Evolutionary conservation across 1,284 basidiomycete species (phyloP).

Genomic region (Coniferiporia sulphurascens): DNA sequence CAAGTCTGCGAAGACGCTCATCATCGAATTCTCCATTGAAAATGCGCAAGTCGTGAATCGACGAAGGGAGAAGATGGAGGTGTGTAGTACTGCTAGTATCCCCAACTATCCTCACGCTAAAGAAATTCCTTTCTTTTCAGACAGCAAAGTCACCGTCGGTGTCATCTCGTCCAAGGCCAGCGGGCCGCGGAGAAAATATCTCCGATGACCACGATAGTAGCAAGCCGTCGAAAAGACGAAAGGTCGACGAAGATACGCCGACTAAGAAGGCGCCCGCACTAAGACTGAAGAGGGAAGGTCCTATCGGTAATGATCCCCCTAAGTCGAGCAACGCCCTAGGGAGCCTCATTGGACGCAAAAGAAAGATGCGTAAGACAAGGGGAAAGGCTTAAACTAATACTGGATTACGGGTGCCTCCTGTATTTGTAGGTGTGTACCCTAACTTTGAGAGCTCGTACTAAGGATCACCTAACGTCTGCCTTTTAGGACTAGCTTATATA

Average conservation of each 20-base stretch:
- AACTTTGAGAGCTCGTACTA: neutral
- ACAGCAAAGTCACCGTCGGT: neutral
- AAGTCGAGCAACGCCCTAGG: slow-evolving; percentile 17
- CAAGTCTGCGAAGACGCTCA: slow-evolving; percentile 57
- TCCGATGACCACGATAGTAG: slow-evolving; percentile 13
- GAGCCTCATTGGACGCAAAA: slow-evolving; percentile 24
- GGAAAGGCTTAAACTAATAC: slow-evolving; percentile 3
- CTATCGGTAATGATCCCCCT: neutral
- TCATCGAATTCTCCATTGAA: slow-evolving; percentile 92
- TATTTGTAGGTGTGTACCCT: neutral
- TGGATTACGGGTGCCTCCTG: neutral
- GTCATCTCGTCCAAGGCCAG: neutral
- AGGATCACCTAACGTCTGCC: neutral
- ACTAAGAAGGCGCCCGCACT: neutral
- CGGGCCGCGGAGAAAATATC: slow-evolving; percentile 2
- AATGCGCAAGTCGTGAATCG: slow-evolving; percentile 84
- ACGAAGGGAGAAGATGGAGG: slow-evolving; percentile 36
- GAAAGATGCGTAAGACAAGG: slow-evolving; percentile 22
- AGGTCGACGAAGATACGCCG: neutral
- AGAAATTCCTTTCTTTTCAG: neutral
- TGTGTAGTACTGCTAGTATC: neutral
- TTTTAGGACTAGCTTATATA: neutral
- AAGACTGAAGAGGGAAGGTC: neutral
- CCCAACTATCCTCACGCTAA: neutral
- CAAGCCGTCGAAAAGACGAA: slow-evolving; percentile 15